Evolutionary conservation across 805 yeast species (phyloP), one percentile per base, ranked within the genome.

Genomic region (Kluyveromyces siamensis): DNA sequence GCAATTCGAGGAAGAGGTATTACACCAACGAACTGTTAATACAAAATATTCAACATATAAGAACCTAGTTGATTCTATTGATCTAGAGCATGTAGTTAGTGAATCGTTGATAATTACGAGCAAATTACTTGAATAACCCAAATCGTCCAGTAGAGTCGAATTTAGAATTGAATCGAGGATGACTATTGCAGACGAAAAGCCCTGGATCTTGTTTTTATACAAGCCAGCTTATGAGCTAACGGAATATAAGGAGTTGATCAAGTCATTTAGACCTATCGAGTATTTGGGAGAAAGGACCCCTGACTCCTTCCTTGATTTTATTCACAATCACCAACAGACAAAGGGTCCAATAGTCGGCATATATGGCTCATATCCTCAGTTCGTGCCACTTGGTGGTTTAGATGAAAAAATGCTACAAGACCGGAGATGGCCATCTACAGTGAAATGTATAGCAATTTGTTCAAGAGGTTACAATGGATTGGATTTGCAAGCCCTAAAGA

Each of bases 331-430:
- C 18, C 19, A 21, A 27, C 21, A 36, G 27, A 11, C 14, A 7
- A 43, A 35, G 16, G 45, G 45, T 7, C 45, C 45, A 18, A 43
- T 43, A 17, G 45, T 43, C 2, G 45, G 45, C 8, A 76, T 81
- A 11, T 81, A 79, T 59, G 81, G 77, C 1, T 82, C 81, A 0
- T 79, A 81, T 76, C 69, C 75, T 30, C 83, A 83, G 1, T 77
- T 80, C 52, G 58, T 66, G 33, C 64, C 68, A 2, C 58, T 77
- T 8, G 83, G 83, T 0, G 83, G 84, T 0, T 70, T 79, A 51
- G 66, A 69, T 1, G 59, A 60, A 27, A 74, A 71, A 4, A 47
- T 80, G 6, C 58, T 78, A 33, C 71, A 66, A 1, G 58, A 63
- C 19, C 48, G 48, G 14, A 38, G 47, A 11, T 71, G 73, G n/a